Evolutionary conservation across 2,329 filamentous ascomycete genomes (phyloP).

Genomic region (Penicillium sp.): DNA sequence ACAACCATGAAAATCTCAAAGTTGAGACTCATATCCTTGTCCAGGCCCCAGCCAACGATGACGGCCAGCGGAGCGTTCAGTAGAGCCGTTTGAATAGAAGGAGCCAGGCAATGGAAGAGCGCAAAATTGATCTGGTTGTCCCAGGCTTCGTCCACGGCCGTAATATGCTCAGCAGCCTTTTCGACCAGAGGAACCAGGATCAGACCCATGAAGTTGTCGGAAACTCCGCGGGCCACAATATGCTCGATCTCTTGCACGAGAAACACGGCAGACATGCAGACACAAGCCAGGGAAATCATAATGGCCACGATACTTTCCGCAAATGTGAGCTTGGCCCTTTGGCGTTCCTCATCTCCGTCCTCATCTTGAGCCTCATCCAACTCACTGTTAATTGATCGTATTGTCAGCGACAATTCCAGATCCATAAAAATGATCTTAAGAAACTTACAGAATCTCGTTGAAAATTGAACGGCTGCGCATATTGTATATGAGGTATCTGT

Average conservation of each 20-base stretch:
- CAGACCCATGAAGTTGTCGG: constrained; percentile 60
- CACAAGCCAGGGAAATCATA: constrained; percentile 58
- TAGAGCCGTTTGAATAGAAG: constrained; percentile 82
- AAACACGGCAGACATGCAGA: constrained; percentile 67
- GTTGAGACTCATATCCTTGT: constrained; percentile 67
- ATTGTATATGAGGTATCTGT: constrained; percentile 62
- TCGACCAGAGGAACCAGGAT: constrained; percentile 77
- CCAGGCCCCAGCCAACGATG: constrained; percentile 74
- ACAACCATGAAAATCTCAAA: constrained; percentile 85
- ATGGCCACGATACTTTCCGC: constrained; percentile 67
- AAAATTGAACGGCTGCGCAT: constrained; percentile 71
- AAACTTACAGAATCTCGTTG: constrained; percentile 57
- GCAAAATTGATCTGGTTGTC: constrained; percentile 69
- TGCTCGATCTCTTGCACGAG: constrained; percentile 67
- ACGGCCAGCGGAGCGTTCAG: constrained; percentile 81
- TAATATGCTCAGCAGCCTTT: constrained; percentile 80
- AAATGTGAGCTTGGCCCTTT: constrained; percentile 66
- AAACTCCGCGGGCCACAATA: constrained; percentile 52
- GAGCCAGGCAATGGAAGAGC: constrained; percentile 76
- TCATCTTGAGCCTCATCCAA: constrained; percentile 63
- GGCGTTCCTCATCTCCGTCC: constrained; percentile 57
- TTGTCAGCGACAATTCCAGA: too few relatives aligned
- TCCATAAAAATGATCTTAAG: too few relatives aligned
- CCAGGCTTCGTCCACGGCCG: constrained; percentile 77
- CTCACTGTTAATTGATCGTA: constrained; percentile 33